Base-by-base conservation (phyloP, 73 alveolate genomes). In the Uronychia binucleata region DNA sequence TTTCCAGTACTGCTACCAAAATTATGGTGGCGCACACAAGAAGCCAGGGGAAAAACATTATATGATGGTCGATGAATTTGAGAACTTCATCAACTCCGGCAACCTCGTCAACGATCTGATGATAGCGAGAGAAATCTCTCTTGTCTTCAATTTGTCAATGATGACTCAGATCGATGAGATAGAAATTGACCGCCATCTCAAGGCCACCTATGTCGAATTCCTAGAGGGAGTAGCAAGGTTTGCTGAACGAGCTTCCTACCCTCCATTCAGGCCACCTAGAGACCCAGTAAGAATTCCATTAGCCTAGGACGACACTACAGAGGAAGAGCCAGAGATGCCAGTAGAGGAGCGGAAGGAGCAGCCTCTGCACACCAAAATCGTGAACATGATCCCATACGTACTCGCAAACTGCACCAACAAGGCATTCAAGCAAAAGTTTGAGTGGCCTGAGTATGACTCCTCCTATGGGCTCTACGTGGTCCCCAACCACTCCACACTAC, bases 181-280 rank as follows among this genome's bases (percentile, higher is more conserved):
- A 8, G 90, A 92, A 74, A 26, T 46, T 25, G 96, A 94, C 84
- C 83, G 93, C 30, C 94, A 84, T 32, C 76, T 87, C 34, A 58
- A 89, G 58, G 83, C 93, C 93, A 74, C 89, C 28, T 92, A 88
- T 0, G 81, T 83, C 0, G 98, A 94, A 74, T 94, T 92, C 74
- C 57, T 92, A 28, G 98, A 94, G 81, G 98, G 96, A 1, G 76
- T 93, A 5, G 93, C 93, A 26, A 93, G 98, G 79, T 74, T 88
- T 25, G 92, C 93, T 76, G 98, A 93, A 14, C 84, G 58, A 75
- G 95, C 95, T 75, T 75, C 84, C 34, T 79, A 11, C 34, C 46
- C 84, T 25, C 90, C 90, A 19, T 28, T 74, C 74, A 83, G 34
- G 8, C 74, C 8, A 29, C 57, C 57, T 14, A 27, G 1, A 29